phyloP scores from a whole-genome alignment of 2,329 filamentous ascomycete species.

The Apiospora phragmitis region DNA sequence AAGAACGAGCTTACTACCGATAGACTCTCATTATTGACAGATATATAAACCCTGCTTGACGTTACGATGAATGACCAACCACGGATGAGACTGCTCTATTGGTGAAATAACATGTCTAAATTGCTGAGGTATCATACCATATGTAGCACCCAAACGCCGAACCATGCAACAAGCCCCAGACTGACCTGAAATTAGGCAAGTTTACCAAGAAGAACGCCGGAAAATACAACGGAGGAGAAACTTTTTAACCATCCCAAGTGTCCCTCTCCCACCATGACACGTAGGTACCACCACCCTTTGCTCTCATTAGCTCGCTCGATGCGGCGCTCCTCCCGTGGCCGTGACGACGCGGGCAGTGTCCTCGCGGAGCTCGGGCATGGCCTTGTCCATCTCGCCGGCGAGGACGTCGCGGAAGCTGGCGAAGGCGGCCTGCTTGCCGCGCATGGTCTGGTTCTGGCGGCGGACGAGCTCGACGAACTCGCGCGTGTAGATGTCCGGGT shows the following conservation, averaged over 20 bases:
- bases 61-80: neutral
- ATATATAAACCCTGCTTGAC: neutral
- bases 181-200: neutral
- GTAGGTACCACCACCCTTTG: neutral
- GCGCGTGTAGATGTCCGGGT: slow-evolving; percentile 73
- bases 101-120: neutral
- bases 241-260: neutral
- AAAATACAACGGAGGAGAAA: neutral
- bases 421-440: slow-evolving; percentile 65
- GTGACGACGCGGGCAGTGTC: slow-evolving; percentile 54
- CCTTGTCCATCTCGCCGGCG: slow-evolving; percentile 56
- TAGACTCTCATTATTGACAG: neutral
- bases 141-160: neutral
- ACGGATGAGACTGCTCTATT: neutral
- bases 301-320: neutral
- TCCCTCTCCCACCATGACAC: neutral
- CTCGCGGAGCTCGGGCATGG: slow-evolving; percentile 59
- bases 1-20: no score
- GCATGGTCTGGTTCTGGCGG: slow-evolving; percentile 65
- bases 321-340: slow-evolving; percentile 39
- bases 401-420: slow-evolving; percentile 61
- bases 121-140: neutral
- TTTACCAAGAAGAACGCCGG: neutral
- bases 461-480: slow-evolving; percentile 72
- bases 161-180: neutral